Conservation (phyloP, 495 filamentous ascomycete genomes). For the Talaromyces proteolyticus region DNA sequence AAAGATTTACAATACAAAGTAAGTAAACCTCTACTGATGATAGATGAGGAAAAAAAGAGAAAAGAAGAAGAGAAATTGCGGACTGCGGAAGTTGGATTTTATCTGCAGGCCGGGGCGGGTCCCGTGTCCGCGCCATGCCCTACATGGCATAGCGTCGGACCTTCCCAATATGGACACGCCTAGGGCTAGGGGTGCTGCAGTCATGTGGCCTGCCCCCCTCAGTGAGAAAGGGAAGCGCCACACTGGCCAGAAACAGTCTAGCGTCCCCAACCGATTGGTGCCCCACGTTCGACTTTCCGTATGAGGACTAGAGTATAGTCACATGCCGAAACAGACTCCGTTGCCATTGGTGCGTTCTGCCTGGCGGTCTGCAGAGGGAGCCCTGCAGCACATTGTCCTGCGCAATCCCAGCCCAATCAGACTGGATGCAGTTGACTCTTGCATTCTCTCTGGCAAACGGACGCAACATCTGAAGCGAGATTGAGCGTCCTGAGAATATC, state of each 20-base stretch:
- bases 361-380: no score
- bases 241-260: constrained; percentile 41
- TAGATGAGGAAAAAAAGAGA: constrained; percentile 34
- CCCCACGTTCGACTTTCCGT: not conserved
- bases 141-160: no score
- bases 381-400: no score
- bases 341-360: not conserved
- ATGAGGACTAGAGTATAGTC: not conserved
- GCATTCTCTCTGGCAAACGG: no score
- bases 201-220: no score
- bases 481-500: no score
- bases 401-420: no score
- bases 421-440: no score
- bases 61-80: constrained; percentile 8
- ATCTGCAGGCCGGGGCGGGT: no score
- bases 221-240: not conserved
- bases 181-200: not conserved
- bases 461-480: no score
- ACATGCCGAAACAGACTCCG: not conserved
- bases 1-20: constrained; percentile 31
- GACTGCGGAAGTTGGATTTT: constrained; percentile 3
- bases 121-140: no score
- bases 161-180: not conserved
- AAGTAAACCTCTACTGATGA: constrained; percentile 52
- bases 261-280: constrained; percentile 32